A percentile compares a stretch with the other conserved stretches of the same genome.
Conservation (phyloP, 805 yeast genomes). For the Sungouiozyma intestinalis region DNA sequence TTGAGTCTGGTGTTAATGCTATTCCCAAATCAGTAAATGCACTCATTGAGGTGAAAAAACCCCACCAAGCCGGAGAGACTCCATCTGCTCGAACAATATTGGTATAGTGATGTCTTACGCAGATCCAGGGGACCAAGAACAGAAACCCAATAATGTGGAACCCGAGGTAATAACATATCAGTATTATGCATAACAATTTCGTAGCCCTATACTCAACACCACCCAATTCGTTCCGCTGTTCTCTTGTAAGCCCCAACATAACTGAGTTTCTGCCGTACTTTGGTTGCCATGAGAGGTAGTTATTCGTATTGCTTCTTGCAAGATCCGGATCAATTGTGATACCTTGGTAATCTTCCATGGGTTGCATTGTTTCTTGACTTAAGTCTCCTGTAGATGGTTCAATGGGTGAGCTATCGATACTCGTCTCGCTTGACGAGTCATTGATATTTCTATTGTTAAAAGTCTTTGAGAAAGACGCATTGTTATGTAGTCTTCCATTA, state of each 20-base stretch:
- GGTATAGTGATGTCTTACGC: slow-evolving; percentile 32
- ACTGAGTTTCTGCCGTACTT: slow-evolving; percentile 91
- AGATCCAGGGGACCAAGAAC: slow-evolving; percentile 52
- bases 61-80: slow-evolving; percentile 83
- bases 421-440: background rate
- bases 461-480: background rate
- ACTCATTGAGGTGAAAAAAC: slow-evolving; percentile 67
- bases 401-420: background rate
- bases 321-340: background rate
- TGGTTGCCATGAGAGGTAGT: slow-evolving; percentile 81
- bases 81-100: slow-evolving; percentile 41
- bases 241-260: slow-evolving; percentile 68
- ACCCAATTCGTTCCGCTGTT: slow-evolving; percentile 86
- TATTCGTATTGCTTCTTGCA: slow-evolving; percentile 21
- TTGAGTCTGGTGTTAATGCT: slow-evolving; percentile 69
- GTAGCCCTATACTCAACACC: slow-evolving; percentile 93
- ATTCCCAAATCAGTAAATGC: slow-evolving; percentile 77
- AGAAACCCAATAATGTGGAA: slow-evolving; percentile 48
- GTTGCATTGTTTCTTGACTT: background rate
- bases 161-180: slow-evolving; percentile 60
- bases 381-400: background rate
- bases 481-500: background rate
- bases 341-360: background rate
- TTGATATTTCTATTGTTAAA: background rate
- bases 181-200: slow-evolving; percentile 56